Evolutionary conservation across 75 land plant genomes (phyloP).

Genomic region (Pinus taeda): DNA sequence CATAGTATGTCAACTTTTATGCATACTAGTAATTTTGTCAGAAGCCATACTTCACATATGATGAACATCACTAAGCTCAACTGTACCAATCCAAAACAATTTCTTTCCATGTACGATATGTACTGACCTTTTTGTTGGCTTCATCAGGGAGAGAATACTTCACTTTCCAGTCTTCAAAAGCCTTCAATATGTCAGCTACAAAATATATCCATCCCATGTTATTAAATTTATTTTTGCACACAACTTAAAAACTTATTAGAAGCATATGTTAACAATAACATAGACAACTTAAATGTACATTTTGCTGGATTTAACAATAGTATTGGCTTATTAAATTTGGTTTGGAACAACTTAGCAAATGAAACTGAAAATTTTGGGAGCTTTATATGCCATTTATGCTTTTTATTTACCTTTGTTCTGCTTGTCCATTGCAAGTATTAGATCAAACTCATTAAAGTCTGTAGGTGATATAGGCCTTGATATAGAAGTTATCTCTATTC

Average conservation of each 20-base stretch:
- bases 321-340: no score
- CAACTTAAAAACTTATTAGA: no score
- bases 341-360: background rate
- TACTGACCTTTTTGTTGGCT: conserved; percentile 74
- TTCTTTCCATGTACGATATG: background rate
- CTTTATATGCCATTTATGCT: background rate
- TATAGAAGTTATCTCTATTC: conserved; percentile 83
- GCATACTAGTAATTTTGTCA: no score
- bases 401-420: conserved; percentile 70
- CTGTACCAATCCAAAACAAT: no score
- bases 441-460: conserved; percentile 91
- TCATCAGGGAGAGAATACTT: conserved; percentile 54
- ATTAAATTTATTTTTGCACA: background rate
- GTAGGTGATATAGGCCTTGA: conserved; percentile 94
- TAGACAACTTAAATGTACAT: background rate
- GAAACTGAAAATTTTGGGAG: background rate
- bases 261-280: background rate
- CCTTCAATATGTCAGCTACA: conserved; percentile 77
- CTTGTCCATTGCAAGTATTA: conserved; percentile 97
- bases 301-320: background rate
- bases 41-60: no score
- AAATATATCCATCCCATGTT: background rate
- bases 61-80: no score
- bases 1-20: no score
- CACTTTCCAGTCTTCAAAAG: conserved; percentile 71